These are phyloP conservation scores for Rauvolfia tetraphylla DNA, from an alignment of 257 asterid genomes.

Conservation along the genomic window DNA sequence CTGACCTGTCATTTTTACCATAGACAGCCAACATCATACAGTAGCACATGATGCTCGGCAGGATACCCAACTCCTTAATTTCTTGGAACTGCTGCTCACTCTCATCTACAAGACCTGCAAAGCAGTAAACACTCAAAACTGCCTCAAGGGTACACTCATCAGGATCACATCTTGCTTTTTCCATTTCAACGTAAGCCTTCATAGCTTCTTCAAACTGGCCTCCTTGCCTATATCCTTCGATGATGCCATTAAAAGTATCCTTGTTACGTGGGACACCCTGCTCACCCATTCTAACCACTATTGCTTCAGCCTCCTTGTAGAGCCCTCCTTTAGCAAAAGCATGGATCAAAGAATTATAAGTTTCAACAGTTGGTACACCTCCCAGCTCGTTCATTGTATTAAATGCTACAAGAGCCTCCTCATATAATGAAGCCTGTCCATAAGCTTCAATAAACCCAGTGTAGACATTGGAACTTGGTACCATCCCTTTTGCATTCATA, in stretches of 20 bases:
- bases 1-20: slow-evolving; percentile 76
- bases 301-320: slow-evolving; percentile 84
- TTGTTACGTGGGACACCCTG: slow-evolving; percentile 55
- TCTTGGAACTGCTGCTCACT: slow-evolving; percentile 83
- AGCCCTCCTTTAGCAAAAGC: slow-evolving; percentile 84
- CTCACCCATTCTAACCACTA: slow-evolving; percentile 66
- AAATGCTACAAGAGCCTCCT: slow-evolving; percentile 90
- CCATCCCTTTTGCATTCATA: slow-evolving; percentile 70
- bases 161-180: slow-evolving; percentile 82
- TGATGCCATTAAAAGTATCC: slow-evolving; percentile 68
- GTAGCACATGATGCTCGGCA: slow-evolving; percentile 90
- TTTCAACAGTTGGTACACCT: slow-evolving; percentile 67
- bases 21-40: slow-evolving; percentile 90
- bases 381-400: slow-evolving; percentile 94
- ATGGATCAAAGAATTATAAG: slow-evolving; percentile 76
- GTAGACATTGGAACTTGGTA: slow-evolving; percentile 77
- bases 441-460: slow-evolving; percentile 80
- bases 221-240: slow-evolving; percentile 88
- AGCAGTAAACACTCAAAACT: slow-evolving; percentile 88
- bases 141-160: slow-evolving; percentile 95
- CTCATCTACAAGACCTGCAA: slow-evolving; percentile 89
- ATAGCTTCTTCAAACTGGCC: slow-evolving; percentile 91
- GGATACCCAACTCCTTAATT: slow-evolving; percentile 78
- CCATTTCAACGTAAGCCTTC: slow-evolving; percentile 92
- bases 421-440: slow-evolving; percentile 90